Base-by-base conservation (phyloP, 495 filamentous ascomycete species). In the Pyronema omphalodes region DNA sequence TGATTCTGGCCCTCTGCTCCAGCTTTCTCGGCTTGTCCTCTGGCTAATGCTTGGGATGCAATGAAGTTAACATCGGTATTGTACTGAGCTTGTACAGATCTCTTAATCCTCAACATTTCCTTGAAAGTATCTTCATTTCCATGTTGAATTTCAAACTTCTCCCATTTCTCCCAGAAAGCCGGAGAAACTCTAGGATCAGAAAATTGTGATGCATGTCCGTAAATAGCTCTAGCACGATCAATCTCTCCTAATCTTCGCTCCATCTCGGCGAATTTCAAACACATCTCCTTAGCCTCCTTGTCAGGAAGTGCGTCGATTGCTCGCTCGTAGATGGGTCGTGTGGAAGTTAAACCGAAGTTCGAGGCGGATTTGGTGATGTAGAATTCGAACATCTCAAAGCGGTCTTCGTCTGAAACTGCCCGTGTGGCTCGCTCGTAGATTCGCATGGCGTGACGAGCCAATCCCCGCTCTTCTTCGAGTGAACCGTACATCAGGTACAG, bases 91-190 rank as follows among this genome's bases (percentile, higher is more conserved):
- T 94, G 88, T 5, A 96, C 91, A 71, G 88, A 94, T 63, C 91
- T 72, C 76, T 94, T 99, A 72, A 96, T 86, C 19, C 89, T 81
- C 41, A 96, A 73, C 91, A 99, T 99, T 67, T 96, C 91, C 71
- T 94, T 95, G 73, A 91, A 99, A 7, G 91, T 99, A 67, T 99
- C 91, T 63, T 99, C 93, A 68, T 99, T 99, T 51, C 91, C 91
- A 66, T 96, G 91, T 66, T 88, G 80, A 3, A 95, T 86, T 68
- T 99, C 91, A 68, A 99, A 99, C 49, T 76, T 71, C 67, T 99
- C 91, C 91, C 91, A 99, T 67, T 93, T 94, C 60, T 76, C 71
- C 93, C 93, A 99, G 71, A 94, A 99, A 2, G 70, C 76, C 1
- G 85, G 82, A 57, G 83, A 86, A 2, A 86, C 93, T 14, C 91